These are phyloP conservation scores for Apiospora kogelbergensis DNA, from an alignment of 2,329 filamentous ascomycete genomes.

Conservation along the genomic window DNA sequence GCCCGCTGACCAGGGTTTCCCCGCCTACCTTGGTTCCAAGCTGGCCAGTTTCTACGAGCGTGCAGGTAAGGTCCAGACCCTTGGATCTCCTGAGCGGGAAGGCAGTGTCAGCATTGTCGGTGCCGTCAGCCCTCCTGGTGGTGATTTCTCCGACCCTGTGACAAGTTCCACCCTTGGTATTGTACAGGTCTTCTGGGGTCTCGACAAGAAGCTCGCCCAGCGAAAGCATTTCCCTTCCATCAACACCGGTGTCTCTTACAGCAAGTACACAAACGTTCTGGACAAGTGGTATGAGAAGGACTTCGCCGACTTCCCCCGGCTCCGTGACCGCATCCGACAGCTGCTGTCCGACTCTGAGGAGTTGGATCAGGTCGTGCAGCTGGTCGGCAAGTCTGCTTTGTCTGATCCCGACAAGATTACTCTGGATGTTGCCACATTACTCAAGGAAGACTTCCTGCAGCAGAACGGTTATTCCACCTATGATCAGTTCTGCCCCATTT, in stretches of 20 bases:
- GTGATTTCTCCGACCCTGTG: constrained; percentile 98
- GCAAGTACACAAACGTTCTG: constrained; percentile 87
- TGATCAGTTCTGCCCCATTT: constrained; percentile 97
- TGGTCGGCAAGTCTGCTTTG: constrained; percentile 95
- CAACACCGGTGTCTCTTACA: constrained; percentile 93
- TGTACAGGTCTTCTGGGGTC: constrained; percentile 99
- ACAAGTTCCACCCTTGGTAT: constrained; percentile 92
- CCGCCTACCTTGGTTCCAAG: constrained; percentile 94
- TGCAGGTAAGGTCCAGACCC: constrained; percentile 80
- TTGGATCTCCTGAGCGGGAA: constrained; percentile 84
- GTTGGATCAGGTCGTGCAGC: constrained; percentile 95
- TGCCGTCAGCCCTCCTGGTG: constrained; percentile 93
- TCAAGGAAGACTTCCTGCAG: constrained; percentile 99
- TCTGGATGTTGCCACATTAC: constrained; percentile 81
- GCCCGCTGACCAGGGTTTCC: constrained; percentile 99
- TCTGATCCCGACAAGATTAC: constrained; percentile 99
- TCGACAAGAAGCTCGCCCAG: constrained; percentile 99
- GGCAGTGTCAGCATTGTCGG: constrained; percentile 98
- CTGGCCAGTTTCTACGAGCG: constrained; percentile 99
- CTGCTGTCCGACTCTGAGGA: constrained; percentile 94
- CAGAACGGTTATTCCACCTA: constrained; percentile 99
- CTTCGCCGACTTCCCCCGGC: constrained; percentile 88
- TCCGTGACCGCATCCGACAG: constrained; percentile 91
- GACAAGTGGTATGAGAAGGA: constrained; percentile 95
- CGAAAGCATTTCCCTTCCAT: constrained; percentile 99